Evolutionary conservation across 768 basidiomycete genomes (phyloP).

Genomic region (Termitomyces sp.): DNA sequence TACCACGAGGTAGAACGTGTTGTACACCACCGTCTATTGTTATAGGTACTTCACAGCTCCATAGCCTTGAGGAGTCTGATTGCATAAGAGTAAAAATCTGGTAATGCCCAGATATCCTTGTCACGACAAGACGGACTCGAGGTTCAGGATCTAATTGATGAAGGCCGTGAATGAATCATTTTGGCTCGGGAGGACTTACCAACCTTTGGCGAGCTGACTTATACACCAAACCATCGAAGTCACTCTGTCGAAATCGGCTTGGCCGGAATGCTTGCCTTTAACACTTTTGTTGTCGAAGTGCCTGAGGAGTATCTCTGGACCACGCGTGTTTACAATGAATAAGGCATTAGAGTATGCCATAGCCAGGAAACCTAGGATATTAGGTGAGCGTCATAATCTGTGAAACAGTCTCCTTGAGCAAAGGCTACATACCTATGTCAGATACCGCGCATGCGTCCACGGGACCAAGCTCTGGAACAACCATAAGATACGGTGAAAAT

Average conservation of each 20-base stretch:
- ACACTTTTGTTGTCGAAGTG: conserved; percentile 34
- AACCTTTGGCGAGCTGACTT: conserved; percentile 51
- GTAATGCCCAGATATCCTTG: conserved; percentile 52
- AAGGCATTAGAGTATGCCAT: conserved; percentile 62
- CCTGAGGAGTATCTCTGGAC: conserved; percentile 63
- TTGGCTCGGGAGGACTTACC: background rate
- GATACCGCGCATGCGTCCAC: conserved; percentile 59
- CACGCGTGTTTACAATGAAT: conserved; percentile 69
- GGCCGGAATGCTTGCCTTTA: conserved; percentile 34
- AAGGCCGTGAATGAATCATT: background rate
- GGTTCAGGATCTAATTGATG: conserved; percentile 36
- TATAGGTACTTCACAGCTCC: conserved; percentile 32
- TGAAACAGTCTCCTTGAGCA: background rate
- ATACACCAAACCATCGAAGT: conserved; percentile 67
- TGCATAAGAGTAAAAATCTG: conserved; percentile 54
- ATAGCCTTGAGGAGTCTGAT: conserved; percentile 29
- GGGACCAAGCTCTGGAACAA: conserved; percentile 44
- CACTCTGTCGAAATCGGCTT: conserved; percentile 42
- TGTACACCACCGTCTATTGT: conserved; percentile 35
- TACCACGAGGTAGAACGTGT: conserved; percentile 42
- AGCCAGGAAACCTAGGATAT: conserved; percentile 66
- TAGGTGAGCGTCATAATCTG: background rate
- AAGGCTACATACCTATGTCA: conserved; percentile 57
- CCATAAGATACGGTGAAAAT: conserved; percentile 60
- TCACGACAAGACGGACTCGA: conserved; percentile 60